Base-by-base conservation (phyloP, 2,329 filamentous ascomycete species). In the Pseudogymnoascus sp. region DNA sequence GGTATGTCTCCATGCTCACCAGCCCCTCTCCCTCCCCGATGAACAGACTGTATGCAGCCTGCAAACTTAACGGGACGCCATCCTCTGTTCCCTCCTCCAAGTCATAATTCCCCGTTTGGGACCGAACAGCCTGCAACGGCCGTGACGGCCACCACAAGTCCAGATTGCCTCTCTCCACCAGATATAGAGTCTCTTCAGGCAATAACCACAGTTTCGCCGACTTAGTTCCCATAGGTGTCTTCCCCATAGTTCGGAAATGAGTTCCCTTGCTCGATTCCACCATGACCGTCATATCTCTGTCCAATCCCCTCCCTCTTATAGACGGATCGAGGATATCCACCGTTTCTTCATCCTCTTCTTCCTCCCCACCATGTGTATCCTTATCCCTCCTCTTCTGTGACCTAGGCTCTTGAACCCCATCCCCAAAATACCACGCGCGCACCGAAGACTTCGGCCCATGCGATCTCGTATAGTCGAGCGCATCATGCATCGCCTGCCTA, bases 121-220 rank as follows among this genome's bases (percentile, higher is more conserved):
- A 68, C 68, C 6, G 63, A 2, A 83, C 71, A 37, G 82, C 79
- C 43, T 78, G 79, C 9, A 87, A 75, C n/a, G 76, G 72, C 63
- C 75, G 75, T 49, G 77, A 76, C 1, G 91, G 91, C 90, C 91
- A 97, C 80, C 92, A 88, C 42, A 97, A 82, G 74, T 97, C 91
- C 70, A 97, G 71, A 56, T 85, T 92, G 0, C 93, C 95, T 70
- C 95, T 81, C 78, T 99, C 95, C 7, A 97, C 80, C 66, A 97
- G 75, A 71, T 92, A 97, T 62, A 99, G 80, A 5, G 92, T 90
- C 75, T 99, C 95, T 73, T 99, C 95, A 0, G 93, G 93, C 40
- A 96, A 75, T 60, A 99, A 73, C 93, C 93, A 97, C 42, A 93
- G 77, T 66, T 83, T 85, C 65, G 81, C 81, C 2, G 82, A 83